phyloP scores from a whole-genome alignment of 768 basidiomycete species.

The Exidia glandulosa region DNA sequence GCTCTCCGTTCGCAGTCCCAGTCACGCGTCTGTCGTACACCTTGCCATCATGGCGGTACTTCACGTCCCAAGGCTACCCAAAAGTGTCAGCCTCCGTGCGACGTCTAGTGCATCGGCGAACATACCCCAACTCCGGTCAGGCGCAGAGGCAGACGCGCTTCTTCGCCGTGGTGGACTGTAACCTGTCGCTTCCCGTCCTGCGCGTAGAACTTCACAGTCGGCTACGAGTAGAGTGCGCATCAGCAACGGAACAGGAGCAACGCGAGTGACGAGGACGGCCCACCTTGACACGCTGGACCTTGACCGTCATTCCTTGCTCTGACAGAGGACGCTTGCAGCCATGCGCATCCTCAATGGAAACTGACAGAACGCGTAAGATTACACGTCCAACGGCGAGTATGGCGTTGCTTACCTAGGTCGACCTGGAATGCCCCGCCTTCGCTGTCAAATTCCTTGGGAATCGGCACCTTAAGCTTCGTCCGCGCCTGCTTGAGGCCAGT shows the following conservation, averaged over 20 bases:
- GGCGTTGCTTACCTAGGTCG: constrained; percentile 48
- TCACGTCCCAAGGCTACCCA: constrained; percentile 75
- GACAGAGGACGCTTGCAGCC: constrained; percentile 71
- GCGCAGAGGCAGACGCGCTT: constrained; percentile 63
- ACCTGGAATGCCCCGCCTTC: constrained; percentile 73
- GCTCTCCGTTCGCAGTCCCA: constrained; percentile 53
- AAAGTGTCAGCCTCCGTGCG: not conserved
- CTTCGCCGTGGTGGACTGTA: constrained; percentile 64
- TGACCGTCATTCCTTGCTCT: constrained; percentile 70
- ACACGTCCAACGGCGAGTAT: not conserved
- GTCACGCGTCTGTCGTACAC: constrained; percentile 30
- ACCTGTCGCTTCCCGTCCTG: constrained; percentile 43
- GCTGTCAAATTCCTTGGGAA: constrained; percentile 52
- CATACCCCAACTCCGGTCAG: constrained; percentile 85
- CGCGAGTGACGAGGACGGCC: constrained; percentile 8
- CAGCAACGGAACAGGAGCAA: not conserved
- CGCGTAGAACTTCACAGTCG: constrained; percentile 80
- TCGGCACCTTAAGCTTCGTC: constrained; percentile 50
- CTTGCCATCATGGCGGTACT: constrained; percentile 45
- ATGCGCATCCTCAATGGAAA: constrained; percentile 79
- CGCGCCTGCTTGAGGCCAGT: constrained; percentile 42
- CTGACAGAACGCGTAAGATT: constrained; percentile 24
- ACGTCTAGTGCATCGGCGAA: no score
- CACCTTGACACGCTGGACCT: constrained; percentile 74
- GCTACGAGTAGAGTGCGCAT: constrained; percentile 33